These are phyloP conservation scores for Podila clonocystis DNA, from an alignment of 192 early-diverging fungal genomes.

Conservation along the genomic window DNA sequence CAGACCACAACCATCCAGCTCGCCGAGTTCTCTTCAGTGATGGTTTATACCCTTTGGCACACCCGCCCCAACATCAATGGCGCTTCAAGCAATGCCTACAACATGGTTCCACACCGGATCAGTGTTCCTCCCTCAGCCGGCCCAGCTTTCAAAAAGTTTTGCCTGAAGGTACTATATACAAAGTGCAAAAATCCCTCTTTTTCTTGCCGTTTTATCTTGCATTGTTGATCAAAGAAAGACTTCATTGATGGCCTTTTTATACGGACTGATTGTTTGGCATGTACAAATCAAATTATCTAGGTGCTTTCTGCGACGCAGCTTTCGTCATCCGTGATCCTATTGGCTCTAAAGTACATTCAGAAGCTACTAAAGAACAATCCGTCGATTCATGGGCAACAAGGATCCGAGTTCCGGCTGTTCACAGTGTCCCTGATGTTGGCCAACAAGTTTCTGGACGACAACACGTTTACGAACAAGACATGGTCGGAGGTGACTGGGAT, in stretches of 20 bases:
- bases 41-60: slow-evolving; percentile 55
- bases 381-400: slow-evolving; percentile 65
- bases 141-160: slow-evolving; percentile 48
- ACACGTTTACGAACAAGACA: slow-evolving; percentile 89
- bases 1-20: slow-evolving; percentile 45
- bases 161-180: slow-evolving; percentile 35
- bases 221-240: too few relatives aligned
- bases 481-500: slow-evolving; percentile 90
- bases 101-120: slow-evolving; percentile 49
- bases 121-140: slow-evolving; percentile 44
- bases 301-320: slow-evolving; percentile 70
- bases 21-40: slow-evolving; percentile 48
- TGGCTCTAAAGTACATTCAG: slow-evolving; percentile 73
- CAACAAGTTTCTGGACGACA: slow-evolving; percentile 90
- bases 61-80: slow-evolving; percentile 53
- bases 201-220: neutral
- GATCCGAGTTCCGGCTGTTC: slow-evolving; percentile 85
- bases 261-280: neutral
- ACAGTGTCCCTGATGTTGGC: slow-evolving; percentile 87
- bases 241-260: neutral
- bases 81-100: slow-evolving; percentile 49
- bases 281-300: slow-evolving; percentile 51
- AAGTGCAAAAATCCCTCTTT: neutral
- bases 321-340: slow-evolving; percentile 68
- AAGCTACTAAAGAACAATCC: slow-evolving; percentile 65